A percentile compares a stretch with the other conserved stretches of the same genome.
Conservation (phyloP, 805 yeast genomes). For the Candida takata region DNA sequence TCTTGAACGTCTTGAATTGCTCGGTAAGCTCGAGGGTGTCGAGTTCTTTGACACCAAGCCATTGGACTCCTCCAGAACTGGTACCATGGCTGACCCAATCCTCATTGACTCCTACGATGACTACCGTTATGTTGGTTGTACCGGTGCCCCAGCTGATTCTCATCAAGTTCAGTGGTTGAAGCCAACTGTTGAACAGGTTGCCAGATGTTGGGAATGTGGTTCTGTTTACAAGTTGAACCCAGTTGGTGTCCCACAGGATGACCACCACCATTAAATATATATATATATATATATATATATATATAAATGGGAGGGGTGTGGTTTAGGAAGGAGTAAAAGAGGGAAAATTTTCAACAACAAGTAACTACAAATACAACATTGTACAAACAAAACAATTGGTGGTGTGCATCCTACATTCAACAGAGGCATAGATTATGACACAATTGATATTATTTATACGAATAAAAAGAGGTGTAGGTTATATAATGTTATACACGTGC, state of each 20-base stretch:
- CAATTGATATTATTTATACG: background rate
- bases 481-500: too few species aligned
- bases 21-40: conserved; percentile 93
- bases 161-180: conserved; percentile 90
- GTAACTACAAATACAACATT: too few species aligned
- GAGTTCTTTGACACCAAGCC: conserved; percentile 89
- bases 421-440: background rate
- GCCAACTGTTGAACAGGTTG: conserved; percentile 73
- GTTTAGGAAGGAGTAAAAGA: too few species aligned
- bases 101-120: conserved; percentile 86
- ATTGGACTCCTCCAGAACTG: conserved; percentile 79
- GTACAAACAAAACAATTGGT: too few species aligned
- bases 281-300: too few species aligned
- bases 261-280: conserved; percentile 34
- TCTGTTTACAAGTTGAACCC: conserved; percentile 84
- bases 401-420: too few species aligned
- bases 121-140: conserved; percentile 94
- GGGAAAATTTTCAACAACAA: too few species aligned
- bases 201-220: conserved; percentile 99
- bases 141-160: conserved; percentile 91
- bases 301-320: too few species aligned
- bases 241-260: conserved; percentile 72
- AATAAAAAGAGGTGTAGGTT: background rate
- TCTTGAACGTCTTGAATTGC: conserved; percentile 90
- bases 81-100: conserved; percentile 87